Evolutionary conservation across 164 flowering plant species (phyloP), one percentile per base, ranked within the genome.

Genomic region (Echeveria elegans): DNA sequence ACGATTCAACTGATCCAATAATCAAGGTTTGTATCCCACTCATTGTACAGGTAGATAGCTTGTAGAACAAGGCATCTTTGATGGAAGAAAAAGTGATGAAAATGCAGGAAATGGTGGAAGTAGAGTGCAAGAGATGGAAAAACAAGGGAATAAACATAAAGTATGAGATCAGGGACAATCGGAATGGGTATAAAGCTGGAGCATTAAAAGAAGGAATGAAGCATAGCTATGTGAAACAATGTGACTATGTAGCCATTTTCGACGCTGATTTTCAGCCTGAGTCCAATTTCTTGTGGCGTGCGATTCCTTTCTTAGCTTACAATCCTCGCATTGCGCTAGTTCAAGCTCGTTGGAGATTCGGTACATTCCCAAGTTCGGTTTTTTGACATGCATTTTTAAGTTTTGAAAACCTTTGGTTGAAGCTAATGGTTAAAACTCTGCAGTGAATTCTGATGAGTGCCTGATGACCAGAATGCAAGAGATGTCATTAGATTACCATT

Each of bases 181-280:
- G 67, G 43, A 45, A 38, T 30, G 98, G 98, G 11, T 93, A 88
- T 81, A 93, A 93, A 71, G 90, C 98, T 0, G 98, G 98, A 6
- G 96, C 97, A 40, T 87, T 93, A 9, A 93, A 84, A 70, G 94
- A 87, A 81, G 98, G 98, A 0, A 72, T 93, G 69, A 90, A 86
- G 72, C 81, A 76, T 28, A 83, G 79, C 77, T 93, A 93, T 66
- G 96, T 88, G 1, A 86, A 88, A 58, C 82, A 85, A 87, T 63
- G 66, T 56, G 61, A 56, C 31, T 56, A 56, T 15, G 61, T 56
- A 28, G 61, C 61, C 61, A 56, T 93, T 47, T 83, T 93, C 69
- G 98, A 93, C 68, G 98, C 98, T 30, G 98, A 93, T 76, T 93
- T 93, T 75, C 86, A 83, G 63, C 98, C 98, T 0, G 92, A 88